These are phyloP conservation scores for Fomitopsis betulina DNA, from an alignment of 1,284 basidiomycete genomes.

Conservation along the genomic window DNA sequence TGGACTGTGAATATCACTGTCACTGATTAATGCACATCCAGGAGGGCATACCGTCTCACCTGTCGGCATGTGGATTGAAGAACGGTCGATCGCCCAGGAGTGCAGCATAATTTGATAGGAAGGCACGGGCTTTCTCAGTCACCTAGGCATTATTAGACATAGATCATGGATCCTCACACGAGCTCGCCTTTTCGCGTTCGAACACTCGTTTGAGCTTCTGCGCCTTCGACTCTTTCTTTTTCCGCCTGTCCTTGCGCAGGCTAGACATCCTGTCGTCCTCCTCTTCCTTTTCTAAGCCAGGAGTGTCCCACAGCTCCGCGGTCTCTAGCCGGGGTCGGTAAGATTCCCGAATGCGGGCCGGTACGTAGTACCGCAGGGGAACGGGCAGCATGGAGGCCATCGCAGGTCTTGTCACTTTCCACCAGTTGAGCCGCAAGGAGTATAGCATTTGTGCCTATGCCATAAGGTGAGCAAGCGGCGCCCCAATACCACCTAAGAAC, in stretches of 20 bases:
- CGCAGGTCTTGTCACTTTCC: slow-evolving; percentile 44
- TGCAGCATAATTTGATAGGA: slow-evolving; percentile 53
- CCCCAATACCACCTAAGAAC: slow-evolving; percentile 1
- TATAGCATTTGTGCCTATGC: slow-evolving; percentile 53
- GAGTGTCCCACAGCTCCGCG: slow-evolving; percentile 56
- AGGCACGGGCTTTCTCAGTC: slow-evolving; percentile 50
- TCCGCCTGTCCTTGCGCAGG: slow-evolving; percentile 29
- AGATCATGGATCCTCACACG: not conserved
- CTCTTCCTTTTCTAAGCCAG: slow-evolving; percentile 39
- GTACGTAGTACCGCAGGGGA: slow-evolving; percentile 72
- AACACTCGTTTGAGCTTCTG: slow-evolving; percentile 46
- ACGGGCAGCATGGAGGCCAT: slow-evolving; percentile 55
- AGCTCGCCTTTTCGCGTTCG: slow-evolving; percentile 56
- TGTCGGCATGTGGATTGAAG: slow-evolving; percentile 45
- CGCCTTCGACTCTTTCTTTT: slow-evolving; percentile 21
- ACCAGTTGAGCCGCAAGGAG: slow-evolving; percentile 59
- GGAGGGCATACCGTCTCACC: slow-evolving; percentile 2
- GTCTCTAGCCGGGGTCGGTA: slow-evolving; percentile 56
- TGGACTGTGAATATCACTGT: slow-evolving; percentile 34
- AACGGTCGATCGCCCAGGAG: slow-evolving; percentile 49
- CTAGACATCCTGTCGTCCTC: slow-evolving; percentile 27
- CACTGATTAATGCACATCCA: not conserved
- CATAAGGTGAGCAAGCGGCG: slow-evolving; percentile 4
- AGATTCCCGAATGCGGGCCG: slow-evolving; percentile 52
- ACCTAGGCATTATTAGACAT: slow-evolving; percentile 37